Evolutionary conservation across 1,284 basidiomycete genomes (phyloP).

Genomic region (Irpex rosettiformis): DNA sequence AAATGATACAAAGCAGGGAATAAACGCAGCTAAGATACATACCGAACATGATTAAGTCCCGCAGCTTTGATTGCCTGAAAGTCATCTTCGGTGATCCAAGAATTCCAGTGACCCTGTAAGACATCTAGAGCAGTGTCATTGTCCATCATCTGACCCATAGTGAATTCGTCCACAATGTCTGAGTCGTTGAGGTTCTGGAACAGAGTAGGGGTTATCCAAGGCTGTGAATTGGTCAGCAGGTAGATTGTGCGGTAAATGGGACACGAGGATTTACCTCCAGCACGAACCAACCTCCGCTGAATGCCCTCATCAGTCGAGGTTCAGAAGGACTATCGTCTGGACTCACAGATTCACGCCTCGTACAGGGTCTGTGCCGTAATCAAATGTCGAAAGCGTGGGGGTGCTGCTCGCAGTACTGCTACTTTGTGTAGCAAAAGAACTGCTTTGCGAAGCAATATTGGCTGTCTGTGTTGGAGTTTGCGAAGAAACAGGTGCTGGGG

Average conservation of each 20-base stretch:
- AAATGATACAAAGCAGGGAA: not conserved
- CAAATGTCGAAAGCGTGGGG: conserved; percentile 37
- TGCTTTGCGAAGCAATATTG: conserved; percentile 4
- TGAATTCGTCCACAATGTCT: conserved; percentile 67
- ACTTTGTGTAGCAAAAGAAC: not conserved
- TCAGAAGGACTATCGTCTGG: not conserved
- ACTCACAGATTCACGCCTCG: conserved; percentile 66
- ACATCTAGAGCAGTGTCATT: conserved; percentile 40
- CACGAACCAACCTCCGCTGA: conserved; percentile 64
- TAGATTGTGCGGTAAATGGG: not conserved
- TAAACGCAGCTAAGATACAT: not conserved
- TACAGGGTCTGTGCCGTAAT: conserved; percentile 48
- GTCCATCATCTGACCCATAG: conserved; percentile 57
- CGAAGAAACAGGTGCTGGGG: conserved; percentile 6
- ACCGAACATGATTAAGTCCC: conserved; percentile 78
- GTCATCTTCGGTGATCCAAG: conserved; percentile 74
- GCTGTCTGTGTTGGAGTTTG: conserved; percentile 7
- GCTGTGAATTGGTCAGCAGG: conserved; percentile 34
- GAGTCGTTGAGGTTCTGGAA: conserved; percentile 62
- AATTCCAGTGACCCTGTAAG: conserved; percentile 63
- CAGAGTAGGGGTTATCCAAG: conserved; percentile 74
- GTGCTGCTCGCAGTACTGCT: conserved; percentile 10
- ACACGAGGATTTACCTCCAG: conserved; percentile 57
- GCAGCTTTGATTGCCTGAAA: conserved; percentile 63
- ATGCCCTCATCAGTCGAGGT: not conserved